Evolutionary conservation across 192 early-diverging fungal genomes (phyloP).

Genomic region (Geosiphon pyriformis): DNA sequence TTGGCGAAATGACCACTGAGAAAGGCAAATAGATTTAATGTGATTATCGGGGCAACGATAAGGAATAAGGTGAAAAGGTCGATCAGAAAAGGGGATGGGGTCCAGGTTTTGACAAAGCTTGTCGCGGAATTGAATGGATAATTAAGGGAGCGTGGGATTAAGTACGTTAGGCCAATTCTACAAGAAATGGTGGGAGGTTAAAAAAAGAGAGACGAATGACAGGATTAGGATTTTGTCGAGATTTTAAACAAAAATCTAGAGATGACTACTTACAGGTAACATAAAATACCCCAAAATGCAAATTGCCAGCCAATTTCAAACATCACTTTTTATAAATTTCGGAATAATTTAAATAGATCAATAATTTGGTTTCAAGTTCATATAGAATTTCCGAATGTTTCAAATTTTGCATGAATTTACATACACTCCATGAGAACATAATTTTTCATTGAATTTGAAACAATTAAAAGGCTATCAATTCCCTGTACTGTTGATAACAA

Average conservation of each 20-base stretch:
- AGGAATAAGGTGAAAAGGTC: neutral
- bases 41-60: neutral
- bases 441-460: neutral
- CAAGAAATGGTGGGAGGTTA: no score
- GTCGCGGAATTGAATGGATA: neutral
- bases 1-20: neutral
- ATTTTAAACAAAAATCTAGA: neutral
- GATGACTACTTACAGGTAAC: neutral
- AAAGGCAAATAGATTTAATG: neutral
- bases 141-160: neutral
- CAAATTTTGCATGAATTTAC: neutral
- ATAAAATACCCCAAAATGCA: neutral
- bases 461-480: neutral
- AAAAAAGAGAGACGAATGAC: no score
- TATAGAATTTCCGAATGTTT: neutral
- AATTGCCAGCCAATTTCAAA: neutral
- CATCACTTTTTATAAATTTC: neutral
- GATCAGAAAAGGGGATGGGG: neutral
- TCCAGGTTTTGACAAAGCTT: neutral
- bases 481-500: neutral
- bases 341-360: no score
- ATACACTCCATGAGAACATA: neutral
- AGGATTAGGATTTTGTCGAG: neutral
- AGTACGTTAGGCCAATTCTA: neutral
- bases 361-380: neutral